Percentiles rank a stretch among this genome's conserved stretches.
Conservation (phyloP, 345 rosid species). For the Pistacia vera region DNA sequence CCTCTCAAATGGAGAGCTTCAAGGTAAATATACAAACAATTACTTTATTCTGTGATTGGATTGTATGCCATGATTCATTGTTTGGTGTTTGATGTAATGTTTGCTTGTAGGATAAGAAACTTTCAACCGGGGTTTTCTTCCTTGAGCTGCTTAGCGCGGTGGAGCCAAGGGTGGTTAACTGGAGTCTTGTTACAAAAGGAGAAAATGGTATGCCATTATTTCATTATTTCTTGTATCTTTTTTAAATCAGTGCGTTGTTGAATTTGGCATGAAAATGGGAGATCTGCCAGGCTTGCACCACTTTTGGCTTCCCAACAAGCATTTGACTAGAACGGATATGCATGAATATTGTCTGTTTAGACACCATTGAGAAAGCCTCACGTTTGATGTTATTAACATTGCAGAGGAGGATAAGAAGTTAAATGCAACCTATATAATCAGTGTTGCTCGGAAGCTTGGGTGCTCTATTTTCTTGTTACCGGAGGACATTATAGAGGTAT, state of each 20-base stretch:
- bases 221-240: background rate
- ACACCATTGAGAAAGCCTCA: background rate
- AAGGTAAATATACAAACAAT: conserved; percentile 52
- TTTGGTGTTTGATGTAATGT: conserved; percentile 16
- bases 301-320: conserved; percentile 8
- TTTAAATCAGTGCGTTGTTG: background rate
- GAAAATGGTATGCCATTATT: conserved; percentile 59
- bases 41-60: background rate
- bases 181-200: conserved; percentile 84
- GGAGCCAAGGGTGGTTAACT: conserved; percentile 94
- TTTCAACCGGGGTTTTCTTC: conserved; percentile 80
- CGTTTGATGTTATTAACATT: conserved; percentile 20
- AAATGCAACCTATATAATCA: conserved; percentile 93
- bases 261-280: background rate
- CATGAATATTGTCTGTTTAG: background rate
- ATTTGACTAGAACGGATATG: background rate
- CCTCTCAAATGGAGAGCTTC: conserved; percentile 85
- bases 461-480: conserved; percentile 98
- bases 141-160: conserved; percentile 88
- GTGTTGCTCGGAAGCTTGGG: conserved; percentile 97
- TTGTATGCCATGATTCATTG: conserved; percentile 7
- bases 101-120: conserved; percentile 67
- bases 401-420: conserved; percentile 96
- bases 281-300: background rate
- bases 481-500: conserved; percentile 95